Percentiles rank a stretch among this genome's conserved stretches.
These are phyloP conservation scores for Fabrea salina DNA, from an alignment of 169 alveolate genomes.

Conservation along the genomic window DNA sequence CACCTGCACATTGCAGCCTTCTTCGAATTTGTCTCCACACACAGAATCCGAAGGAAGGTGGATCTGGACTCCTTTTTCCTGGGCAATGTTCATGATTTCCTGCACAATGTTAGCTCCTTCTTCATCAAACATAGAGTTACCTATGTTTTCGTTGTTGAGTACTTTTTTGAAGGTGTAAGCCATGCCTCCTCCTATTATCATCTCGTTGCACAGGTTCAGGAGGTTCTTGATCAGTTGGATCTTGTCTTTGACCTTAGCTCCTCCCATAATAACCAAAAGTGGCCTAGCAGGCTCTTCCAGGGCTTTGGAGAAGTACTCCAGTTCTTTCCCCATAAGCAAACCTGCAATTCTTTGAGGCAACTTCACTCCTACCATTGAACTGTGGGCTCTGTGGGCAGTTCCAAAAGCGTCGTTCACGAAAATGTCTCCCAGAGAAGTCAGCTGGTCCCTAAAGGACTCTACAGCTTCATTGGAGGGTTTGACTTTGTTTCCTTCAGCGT, in stretches of 20 bases:
- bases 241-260: conserved; percentile 98
- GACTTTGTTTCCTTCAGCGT: conserved; percentile 88
- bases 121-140: conserved; percentile 94
- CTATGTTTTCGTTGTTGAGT: conserved; percentile 85
- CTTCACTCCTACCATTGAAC: conserved; percentile 95
- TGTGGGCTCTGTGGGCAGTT: conserved; percentile 98
- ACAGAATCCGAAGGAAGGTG: conserved; percentile 93
- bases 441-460: conserved; percentile 84
- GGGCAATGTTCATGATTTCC: conserved; percentile 91
- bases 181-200: conserved; percentile 99
- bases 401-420: conserved; percentile 98
- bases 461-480: conserved; percentile 82
- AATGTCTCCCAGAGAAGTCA: conserved; percentile 93
- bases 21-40: conserved; percentile 89
- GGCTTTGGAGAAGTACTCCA: conserved; percentile 93
- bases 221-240: conserved; percentile 92
- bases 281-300: conserved; percentile 95
- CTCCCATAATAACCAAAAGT: conserved; percentile 95
- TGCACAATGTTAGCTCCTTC: conserved; percentile 94
- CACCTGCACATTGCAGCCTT: conserved; percentile 85
- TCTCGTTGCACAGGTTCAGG: conserved; percentile 90
- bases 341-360: conserved; percentile 92
- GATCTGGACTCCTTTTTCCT: conserved; percentile 87
- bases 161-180: conserved; percentile 96
- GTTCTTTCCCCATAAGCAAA: conserved; percentile 92